A percentile compares a stretch with the other conserved stretches of the same genome.
phyloP scores from a whole-genome alignment of 2,329 filamentous ascomycete species.

The Blastomyces silverae region DNA sequence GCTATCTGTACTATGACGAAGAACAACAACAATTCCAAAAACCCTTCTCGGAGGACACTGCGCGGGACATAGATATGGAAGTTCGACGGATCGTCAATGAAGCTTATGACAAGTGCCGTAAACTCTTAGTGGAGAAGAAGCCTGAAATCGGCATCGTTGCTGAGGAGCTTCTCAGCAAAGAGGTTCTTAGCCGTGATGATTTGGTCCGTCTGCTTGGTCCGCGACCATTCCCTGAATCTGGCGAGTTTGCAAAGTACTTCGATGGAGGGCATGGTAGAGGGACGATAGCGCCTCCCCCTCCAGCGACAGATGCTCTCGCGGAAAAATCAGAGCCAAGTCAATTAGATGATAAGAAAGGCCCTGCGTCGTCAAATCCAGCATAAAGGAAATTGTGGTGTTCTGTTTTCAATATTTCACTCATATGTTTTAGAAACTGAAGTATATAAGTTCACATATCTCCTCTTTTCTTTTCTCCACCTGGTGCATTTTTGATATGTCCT shows the following conservation, averaged over 20 bases:
- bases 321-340: conserved; percentile 8
- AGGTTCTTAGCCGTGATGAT: conserved; percentile 85
- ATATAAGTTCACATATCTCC: conserved; percentile 4
- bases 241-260: conserved; percentile 95
- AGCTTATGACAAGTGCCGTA: conserved; percentile 84
- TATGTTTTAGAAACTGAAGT: conserved; percentile 7
- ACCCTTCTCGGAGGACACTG: conserved; percentile 91
- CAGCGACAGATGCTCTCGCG: conserved; percentile 15
- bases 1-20: conserved; percentile 82
- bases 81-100: conserved; percentile 86
- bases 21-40: conserved; percentile 80
- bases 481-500: conserved; percentile 21
- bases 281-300: conserved; percentile 25
- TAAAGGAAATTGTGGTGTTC: conserved; percentile 6
- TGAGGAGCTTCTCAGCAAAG: conserved; percentile 86
- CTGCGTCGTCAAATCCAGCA: conserved; percentile 9
- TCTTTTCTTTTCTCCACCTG: conserved; percentile 16
- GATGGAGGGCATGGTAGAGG: conserved; percentile 44
- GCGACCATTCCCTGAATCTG: conserved; percentile 73
- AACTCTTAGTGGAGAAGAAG: conserved; percentile 78
- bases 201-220: conserved; percentile 82
- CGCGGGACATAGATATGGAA: conserved; percentile 83
- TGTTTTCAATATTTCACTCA: conserved; percentile 2
- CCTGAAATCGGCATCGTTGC: conserved; percentile 80
- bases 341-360: conserved; percentile 9